Conservation (phyloP, 106 monocot species). For the Acanthochlamys bracteata region DNA sequence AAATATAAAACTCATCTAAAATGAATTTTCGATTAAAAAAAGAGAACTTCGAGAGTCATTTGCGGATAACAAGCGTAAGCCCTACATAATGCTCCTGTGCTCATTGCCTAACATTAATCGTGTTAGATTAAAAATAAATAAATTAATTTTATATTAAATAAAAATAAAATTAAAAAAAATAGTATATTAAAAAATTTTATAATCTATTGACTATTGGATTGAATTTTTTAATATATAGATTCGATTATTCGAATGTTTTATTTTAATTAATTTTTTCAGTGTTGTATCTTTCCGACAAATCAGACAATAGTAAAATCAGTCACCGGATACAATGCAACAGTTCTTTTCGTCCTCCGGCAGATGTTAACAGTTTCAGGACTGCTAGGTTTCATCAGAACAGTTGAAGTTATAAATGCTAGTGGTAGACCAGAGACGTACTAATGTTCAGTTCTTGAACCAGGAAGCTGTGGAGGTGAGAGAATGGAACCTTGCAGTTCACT, state of each 20-base stretch:
- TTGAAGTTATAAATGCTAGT: slow-evolving; percentile 50
- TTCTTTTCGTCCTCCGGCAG: slow-evolving; percentile 21
- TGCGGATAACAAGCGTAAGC: slow-evolving; percentile 21
- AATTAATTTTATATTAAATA: too few species aligned
- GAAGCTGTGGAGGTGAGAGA: slow-evolving; percentile 32
- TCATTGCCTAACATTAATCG: slow-evolving; percentile 37
- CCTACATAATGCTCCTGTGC: slow-evolving; percentile 64
- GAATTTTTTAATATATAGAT: too few species aligned
- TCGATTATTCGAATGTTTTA: too few species aligned
- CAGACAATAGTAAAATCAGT: slow-evolving; percentile 9
- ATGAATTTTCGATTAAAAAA: too few species aligned
- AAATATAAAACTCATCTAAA: too few species aligned
- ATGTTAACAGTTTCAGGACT: slow-evolving; percentile 42
- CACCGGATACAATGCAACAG: slow-evolving; percentile 33
- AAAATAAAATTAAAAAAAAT: too few species aligned
- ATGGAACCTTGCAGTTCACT: slow-evolving; percentile 36
- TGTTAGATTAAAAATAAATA: too few species aligned
- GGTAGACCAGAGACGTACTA: slow-evolving; percentile 41
- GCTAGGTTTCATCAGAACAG: slow-evolving; percentile 22
- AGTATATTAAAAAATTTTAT: too few species aligned
- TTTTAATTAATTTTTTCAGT: too few species aligned
- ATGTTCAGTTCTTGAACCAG: slow-evolving; percentile 31
- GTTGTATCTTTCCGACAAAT: too few species aligned
- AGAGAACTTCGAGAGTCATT: too few species aligned
- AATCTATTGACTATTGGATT: too few species aligned